Percentiles rank a stretch among this genome's conserved stretches.
phyloP scores from a whole-genome alignment of 2,329 filamentous ascomycete genomes.

The Cordyceps sp. region DNA sequence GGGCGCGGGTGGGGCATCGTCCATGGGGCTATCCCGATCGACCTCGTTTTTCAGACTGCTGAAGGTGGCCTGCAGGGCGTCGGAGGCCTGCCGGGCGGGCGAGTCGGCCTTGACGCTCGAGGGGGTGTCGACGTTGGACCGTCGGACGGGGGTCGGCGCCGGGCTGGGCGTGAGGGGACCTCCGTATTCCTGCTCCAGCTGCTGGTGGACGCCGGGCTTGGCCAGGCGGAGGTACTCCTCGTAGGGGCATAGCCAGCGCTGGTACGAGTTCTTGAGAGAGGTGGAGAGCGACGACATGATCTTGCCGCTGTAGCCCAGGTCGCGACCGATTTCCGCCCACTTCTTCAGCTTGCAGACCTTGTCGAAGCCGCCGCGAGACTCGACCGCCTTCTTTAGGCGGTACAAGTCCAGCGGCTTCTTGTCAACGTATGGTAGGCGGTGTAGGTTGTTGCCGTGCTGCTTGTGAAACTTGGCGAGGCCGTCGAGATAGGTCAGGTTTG shows the following conservation, averaged over 20 bases:
- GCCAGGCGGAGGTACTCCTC: conserved; percentile 84
- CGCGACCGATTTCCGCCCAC: conserved; percentile 95
- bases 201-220: conserved; percentile 92
- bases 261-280: conserved; percentile 94
- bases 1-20: conserved; percentile 23
- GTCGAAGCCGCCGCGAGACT: conserved; percentile 86
- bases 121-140: conserved; percentile 42
- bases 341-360: conserved; percentile 96
- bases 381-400: conserved; percentile 91
- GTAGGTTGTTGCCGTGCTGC: conserved; percentile 85
- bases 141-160: conserved; percentile 53
- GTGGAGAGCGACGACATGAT: conserved; percentile 99
- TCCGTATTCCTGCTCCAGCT: conserved; percentile 83
- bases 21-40: conserved; percentile 31
- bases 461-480: conserved; percentile 93
- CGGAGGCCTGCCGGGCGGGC: conserved; percentile 41
- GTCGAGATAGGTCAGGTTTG: conserved; percentile 91
- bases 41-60: conserved; percentile 26
- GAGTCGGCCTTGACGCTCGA: conserved; percentile 46
- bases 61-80: conserved; percentile 32
- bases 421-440: conserved; percentile 88
- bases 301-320: conserved; percentile 94
- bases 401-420: conserved; percentile 94
- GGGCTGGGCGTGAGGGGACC: conserved; percentile 72
- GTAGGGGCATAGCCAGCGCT: conserved; percentile 91